These are phyloP conservation scores for Penicillium herquei DNA, from an alignment of 495 filamentous ascomycete species.

Conservation along the genomic window DNA sequence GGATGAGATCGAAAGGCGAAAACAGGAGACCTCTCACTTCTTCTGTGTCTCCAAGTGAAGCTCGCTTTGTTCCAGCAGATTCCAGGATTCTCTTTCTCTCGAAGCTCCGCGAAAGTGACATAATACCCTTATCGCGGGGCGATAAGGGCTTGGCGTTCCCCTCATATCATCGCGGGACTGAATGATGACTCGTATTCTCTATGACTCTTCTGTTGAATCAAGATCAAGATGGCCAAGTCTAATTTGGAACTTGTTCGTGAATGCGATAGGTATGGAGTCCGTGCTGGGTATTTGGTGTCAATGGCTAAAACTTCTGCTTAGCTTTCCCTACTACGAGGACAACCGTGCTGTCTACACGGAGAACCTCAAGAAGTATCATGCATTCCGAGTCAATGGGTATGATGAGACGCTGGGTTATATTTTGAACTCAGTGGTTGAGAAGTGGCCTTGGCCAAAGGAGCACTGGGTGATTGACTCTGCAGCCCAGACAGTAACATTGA, in stretches of 20 bases:
- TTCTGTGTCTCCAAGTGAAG: conserved; percentile 8
- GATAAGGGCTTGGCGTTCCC: conserved; percentile 30
- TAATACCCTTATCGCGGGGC: conserved; percentile 26
- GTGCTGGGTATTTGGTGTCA: not conserved
- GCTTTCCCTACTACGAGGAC: conserved; percentile 66
- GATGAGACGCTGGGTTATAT: conserved; percentile 62
- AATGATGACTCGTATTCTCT: not conserved
- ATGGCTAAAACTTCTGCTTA: conserved; percentile 26
- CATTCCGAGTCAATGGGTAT: conserved; percentile 51
- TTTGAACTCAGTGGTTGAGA: conserved; percentile 53
- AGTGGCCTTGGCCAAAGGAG: conserved; percentile 51
- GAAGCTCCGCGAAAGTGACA: conserved; percentile 20
- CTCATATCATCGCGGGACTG: not conserved
- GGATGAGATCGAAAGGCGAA: not conserved
- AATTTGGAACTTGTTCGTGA: conserved; percentile 56
- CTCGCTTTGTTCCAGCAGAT: conserved; percentile 14
- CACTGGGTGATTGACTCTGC: conserved; percentile 52
- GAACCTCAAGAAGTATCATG: conserved; percentile 52
- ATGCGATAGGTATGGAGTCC: conserved; percentile 59
- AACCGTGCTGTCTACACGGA: conserved; percentile 49
- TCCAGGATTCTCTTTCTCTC: conserved; percentile 7
- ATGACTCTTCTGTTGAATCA: not conserved
- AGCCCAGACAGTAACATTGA: conserved; percentile 47
- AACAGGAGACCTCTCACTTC: not conserved
- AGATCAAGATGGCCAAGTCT: conserved; percentile 42